A percentile compares a stretch with the other conserved stretches of the same genome.
Evolutionary conservation across 2,329 filamentous ascomycete species (phyloP).

Genomic region (Aspergillus brasiliensis): DNA sequence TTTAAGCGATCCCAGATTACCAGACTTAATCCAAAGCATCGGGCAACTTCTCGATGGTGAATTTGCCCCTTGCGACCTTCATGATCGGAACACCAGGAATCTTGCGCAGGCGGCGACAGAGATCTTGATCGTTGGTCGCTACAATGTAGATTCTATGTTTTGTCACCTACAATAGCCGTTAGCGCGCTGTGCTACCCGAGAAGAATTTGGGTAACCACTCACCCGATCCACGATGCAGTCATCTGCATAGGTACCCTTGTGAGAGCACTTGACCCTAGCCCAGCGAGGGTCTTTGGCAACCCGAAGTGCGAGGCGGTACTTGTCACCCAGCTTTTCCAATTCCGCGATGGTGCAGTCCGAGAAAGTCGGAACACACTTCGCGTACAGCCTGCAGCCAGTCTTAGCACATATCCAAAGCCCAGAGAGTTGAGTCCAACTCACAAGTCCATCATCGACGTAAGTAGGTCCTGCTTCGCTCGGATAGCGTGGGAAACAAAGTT

Average conservation of each 20-base stretch:
- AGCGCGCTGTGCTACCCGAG: neutral
- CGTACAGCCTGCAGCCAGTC: constrained; percentile 64
- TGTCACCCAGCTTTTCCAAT: constrained; percentile 83
- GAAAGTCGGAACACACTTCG: constrained; percentile 86
- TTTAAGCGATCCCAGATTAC: neutral
- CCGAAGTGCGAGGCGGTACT: constrained; percentile 81
- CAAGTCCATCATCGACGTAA: constrained; percentile 87
- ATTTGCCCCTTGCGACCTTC: constrained; percentile 85
- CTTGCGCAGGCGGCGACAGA: constrained; percentile 83
- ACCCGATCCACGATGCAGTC: constrained; percentile 78
- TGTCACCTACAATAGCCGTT: constrained; percentile 36
- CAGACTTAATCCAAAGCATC: constrained; percentile 68
- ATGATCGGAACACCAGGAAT: constrained; percentile 70
- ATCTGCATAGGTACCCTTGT: constrained; percentile 86
- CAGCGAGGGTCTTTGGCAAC: constrained; percentile 90
- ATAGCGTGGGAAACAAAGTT: constrained; percentile 92
- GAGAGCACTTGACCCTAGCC: constrained; percentile 82
- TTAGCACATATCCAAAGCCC: constrained; percentile 5
- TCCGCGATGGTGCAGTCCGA: constrained; percentile 82
- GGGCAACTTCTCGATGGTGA: constrained; percentile 88
- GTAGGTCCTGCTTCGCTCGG: constrained; percentile 82
- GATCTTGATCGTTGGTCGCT: constrained; percentile 69
- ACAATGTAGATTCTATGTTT: constrained; percentile 79
- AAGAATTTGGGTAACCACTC: constrained; percentile 1
- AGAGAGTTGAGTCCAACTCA: constrained; percentile 7